phyloP scores from a whole-genome alignment of 2,329 filamentous ascomycete genomes.

The Bisporella sp. region DNA sequence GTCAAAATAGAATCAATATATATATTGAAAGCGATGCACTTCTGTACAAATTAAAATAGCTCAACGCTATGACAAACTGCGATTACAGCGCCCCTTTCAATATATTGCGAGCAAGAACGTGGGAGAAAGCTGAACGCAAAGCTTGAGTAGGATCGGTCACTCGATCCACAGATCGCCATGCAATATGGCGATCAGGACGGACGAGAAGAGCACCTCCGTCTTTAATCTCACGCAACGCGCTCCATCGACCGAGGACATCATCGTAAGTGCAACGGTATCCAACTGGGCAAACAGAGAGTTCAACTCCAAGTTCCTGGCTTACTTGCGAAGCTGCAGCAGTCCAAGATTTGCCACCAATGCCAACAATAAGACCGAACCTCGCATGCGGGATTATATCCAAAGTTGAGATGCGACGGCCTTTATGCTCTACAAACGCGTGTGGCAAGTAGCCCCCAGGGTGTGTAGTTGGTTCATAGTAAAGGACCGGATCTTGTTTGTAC shows the following conservation, averaged over 20 bases:
- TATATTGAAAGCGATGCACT: too few relatives aligned
- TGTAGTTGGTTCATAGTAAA: neutral
- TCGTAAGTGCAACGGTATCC: neutral
- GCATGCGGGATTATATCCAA: neutral
- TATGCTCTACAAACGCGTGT: neutral
- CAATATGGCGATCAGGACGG: neutral
- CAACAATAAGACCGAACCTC: neutral
- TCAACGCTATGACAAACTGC: too few relatives aligned
- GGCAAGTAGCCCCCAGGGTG: neutral
- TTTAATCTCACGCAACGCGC: neutral
- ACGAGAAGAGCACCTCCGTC: neutral
- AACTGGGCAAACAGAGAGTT: neutral
- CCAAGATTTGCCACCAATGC: neutral
- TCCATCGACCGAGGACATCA: neutral
- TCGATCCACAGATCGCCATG: neutral
- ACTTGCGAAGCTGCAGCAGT: neutral
- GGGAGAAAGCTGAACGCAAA: too few relatives aligned
- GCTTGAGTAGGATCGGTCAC: neutral
- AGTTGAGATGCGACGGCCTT: neutral
- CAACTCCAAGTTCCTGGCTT: neutral
- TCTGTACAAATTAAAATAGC: too few relatives aligned
- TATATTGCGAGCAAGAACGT: too few relatives aligned
- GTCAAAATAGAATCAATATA: too few relatives aligned
- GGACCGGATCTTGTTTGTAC: neutral
- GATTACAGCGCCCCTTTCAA: too few relatives aligned